Percentiles rank a stretch among this genome's conserved stretches.
Evolutionary conservation across 2,329 filamentous ascomycete genomes (phyloP).

Genomic region (Alternaria gansuensis): DNA sequence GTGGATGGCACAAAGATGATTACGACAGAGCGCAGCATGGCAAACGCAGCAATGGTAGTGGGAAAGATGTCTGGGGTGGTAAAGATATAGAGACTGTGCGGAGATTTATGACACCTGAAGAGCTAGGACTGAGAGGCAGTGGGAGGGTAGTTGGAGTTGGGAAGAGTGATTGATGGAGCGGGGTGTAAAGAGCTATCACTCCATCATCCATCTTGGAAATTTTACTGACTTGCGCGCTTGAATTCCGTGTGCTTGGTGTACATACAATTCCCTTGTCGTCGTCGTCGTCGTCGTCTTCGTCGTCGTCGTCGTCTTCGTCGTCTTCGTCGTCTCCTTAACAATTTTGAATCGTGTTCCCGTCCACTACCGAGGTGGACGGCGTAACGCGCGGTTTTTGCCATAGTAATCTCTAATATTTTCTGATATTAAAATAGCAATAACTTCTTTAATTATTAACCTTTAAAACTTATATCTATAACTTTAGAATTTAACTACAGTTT

Average conservation of each 20-base stretch:
- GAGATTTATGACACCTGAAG: constrained; percentile 39
- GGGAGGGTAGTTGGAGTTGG: constrained; percentile 44
- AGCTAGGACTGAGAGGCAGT: constrained; percentile 37
- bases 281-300: not conserved
- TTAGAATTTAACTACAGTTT: too few relatives aligned
- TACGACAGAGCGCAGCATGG: constrained; percentile 41
- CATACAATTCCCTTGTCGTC: not conserved
- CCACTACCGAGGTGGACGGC: too few relatives aligned
- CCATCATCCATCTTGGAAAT: not conserved
- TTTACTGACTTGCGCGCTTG: not conserved
- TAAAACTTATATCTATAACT: too few relatives aligned
- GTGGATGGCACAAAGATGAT: constrained; percentile 38
- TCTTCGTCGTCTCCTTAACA: not conserved
- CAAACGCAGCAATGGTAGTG: constrained; percentile 29
- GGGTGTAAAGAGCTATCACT: not conserved
- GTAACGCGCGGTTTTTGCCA: too few relatives aligned
- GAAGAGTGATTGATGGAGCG: constrained; percentile 43
- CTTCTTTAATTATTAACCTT: too few relatives aligned
- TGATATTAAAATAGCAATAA: too few relatives aligned
- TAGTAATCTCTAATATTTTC: too few relatives aligned
- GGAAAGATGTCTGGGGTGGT: constrained; percentile 17
- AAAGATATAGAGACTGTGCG: constrained; percentile 37
- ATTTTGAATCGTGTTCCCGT: not conserved
- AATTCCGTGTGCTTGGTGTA: not conserved
- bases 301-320: not conserved